These are phyloP conservation scores for Penicillium sp. DNA, from an alignment of 2,329 filamentous ascomycete species.

Conservation along the genomic window DNA sequence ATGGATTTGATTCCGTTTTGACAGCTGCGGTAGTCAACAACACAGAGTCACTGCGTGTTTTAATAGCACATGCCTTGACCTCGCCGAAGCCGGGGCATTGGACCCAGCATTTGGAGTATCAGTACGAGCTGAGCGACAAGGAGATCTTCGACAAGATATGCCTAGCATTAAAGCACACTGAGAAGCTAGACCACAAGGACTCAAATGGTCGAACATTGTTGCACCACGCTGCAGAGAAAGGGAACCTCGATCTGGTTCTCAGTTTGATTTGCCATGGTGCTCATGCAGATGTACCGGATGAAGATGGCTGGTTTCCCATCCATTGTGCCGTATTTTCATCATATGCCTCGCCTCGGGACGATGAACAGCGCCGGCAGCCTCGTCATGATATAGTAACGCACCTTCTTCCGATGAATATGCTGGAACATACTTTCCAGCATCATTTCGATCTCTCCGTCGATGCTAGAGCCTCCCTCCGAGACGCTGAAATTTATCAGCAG, in stretches of 20 bases:
- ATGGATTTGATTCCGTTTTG: background rate
- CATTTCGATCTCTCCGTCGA: background rate
- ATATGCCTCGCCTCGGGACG: background rate
- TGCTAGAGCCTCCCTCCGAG: background rate
- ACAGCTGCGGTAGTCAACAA: background rate
- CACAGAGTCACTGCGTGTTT: background rate
- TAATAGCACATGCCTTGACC: background rate
- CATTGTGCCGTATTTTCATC: background rate
- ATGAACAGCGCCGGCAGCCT: no score
- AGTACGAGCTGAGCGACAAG: no score
- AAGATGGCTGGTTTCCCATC: background rate
- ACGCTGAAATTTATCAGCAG: background rate
- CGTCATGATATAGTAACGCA: background rate
- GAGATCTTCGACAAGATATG: background rate
- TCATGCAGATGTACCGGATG: background rate
- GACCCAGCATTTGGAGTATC: background rate
- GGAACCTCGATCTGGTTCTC: background rate
- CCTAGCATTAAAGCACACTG: background rate
- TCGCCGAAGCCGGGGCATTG: background rate
- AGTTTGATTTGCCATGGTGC: background rate
- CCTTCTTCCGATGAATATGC: background rate
- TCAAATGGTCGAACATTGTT: background rate
- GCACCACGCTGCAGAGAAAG: background rate
- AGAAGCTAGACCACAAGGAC: background rate
- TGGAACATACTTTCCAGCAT: background rate